Conservation (phyloP, 441 rosid genomes). For the Jatropha podagrica region DNA sequence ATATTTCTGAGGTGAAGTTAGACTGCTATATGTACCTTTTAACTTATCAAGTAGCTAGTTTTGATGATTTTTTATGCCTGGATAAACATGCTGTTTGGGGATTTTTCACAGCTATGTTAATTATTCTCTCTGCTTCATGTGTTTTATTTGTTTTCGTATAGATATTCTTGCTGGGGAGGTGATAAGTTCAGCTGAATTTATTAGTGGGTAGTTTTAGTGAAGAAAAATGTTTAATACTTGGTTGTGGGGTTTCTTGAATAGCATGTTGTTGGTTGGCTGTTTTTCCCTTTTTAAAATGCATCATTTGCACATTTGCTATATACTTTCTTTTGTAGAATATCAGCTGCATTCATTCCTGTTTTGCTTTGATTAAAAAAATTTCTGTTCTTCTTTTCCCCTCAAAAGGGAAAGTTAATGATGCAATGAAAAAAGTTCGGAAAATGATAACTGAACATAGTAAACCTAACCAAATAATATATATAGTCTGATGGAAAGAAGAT, state of each 20-base stretch:
- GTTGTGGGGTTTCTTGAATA: neutral
- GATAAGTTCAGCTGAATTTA: slow-evolving; percentile 1
- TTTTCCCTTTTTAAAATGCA: neutral
- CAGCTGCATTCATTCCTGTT: neutral
- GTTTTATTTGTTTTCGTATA: neutral
- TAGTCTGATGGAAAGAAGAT: neutral
- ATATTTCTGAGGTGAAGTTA: neutral
- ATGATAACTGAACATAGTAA: neutral
- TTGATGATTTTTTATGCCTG: slow-evolving; percentile 9
- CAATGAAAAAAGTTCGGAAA: neutral
- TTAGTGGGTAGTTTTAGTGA: neutral
- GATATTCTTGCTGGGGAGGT: slow-evolving; percentile 9
- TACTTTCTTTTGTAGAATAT: neutral
- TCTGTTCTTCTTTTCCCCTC: neutral
- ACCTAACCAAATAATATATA: neutral
- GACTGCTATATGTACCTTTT: neutral
- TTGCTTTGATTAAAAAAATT: neutral
- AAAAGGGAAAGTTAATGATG: neutral
- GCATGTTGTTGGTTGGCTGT: neutral
- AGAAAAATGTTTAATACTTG: neutral
- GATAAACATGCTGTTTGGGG: neutral
- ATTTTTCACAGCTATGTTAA: neutral
- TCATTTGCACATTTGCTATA: neutral
- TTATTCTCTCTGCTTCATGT: neutral
- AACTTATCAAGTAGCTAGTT: neutral